Base-by-base conservation (phyloP, 2,329 filamentous ascomycete genomes). In the Exophiala phaeomuriformis region DNA sequence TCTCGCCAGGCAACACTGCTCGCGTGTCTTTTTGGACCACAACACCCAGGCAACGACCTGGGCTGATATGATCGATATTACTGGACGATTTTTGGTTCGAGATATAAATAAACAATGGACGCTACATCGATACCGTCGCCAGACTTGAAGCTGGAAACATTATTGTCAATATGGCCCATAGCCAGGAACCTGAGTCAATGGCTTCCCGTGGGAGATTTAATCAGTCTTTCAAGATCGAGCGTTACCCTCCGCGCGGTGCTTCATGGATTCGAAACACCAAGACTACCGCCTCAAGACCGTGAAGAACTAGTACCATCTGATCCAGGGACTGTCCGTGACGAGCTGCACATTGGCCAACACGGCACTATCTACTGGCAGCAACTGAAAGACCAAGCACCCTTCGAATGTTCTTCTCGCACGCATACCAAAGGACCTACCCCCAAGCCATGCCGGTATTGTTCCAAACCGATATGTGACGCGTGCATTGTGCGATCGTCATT, bases 41-140 rank as follows among this genome's bases (percentile, higher is more conserved):
- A 98, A 98, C 74, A 98, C 93, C 42, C 98, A 98, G 77, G 98
- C 93, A 0, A 98, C 93, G 2, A 98, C 93, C 1, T 98, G 93
- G 93, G 93, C 98, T 67, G 93, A 98, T 19, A 19, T 19, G 19
- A 19, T 19, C 19, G 19, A 19, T 19, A 19, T 19, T 19, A 19
- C 19, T 19, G 19, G 19, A 19, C 19, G 19, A 19, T 19, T 19
- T 19, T 19, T 19, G 19, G 19, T 19, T 19, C 19, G 19, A 19
- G 19, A 19, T 19, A 19, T 19, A 19, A 19, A 40, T 5, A 31
- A 42, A 29, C 40, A 32, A 55, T 45, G 37, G 48, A 49, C 40
- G 27, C 27, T 7, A 19, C 28, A 10, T 28, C 53, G 5, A 19
- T 12, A 10, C 27, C 53, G 5, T 42, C 35, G 5, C 55, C 56